Base-by-base conservation (phyloP, 257 asterid genomes). In the Dorcoceras hygrometricum region DNA sequence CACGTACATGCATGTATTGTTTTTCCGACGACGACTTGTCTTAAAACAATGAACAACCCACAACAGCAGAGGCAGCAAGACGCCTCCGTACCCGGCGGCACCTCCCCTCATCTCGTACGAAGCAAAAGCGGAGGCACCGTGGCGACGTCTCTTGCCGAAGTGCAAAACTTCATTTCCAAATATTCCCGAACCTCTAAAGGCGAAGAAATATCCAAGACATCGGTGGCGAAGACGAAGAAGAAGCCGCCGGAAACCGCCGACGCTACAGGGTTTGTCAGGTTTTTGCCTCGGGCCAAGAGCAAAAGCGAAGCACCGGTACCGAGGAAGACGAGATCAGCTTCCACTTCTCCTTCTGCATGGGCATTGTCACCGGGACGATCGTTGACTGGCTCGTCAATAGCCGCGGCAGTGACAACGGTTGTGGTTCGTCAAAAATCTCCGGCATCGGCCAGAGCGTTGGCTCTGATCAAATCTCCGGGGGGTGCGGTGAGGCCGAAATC, bases 341-440 rank as follows among this genome's bases (percentile, higher is more conserved):
- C 82, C 8, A 68, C 84, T 66, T 90, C 97, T 23, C 95, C 90
- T 11, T 87, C 97, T 1, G 96, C 95, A 8, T 90, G 96, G 97
- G 97, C 97, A 8, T 59, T 90, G 67, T 90, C 97, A 0, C 83
- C 95, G 0, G 95, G 96, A 4, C 75, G 96, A 23, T 65, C 79
- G 31, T 14, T 57, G 39, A 69, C 83, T 27, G 25, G 27, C 24
- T 29, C 76, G 10, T 61, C 86, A 16, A 75, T 78, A 55, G 58
- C 62, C 16, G 65, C 6, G 26, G 48, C 39, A 34, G 10, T 46
- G 46, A 55, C 73, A 29, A 68, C 46, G 65, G 74, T 75, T 12
- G n/a, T 27, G 25, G 27, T 28, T 29, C 76, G 6, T 58, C 83
- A 16, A 75, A 78, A 48, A 53, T 36, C 65, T 19, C 61, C 4